phyloP scores from a whole-genome alignment of 495 filamentous ascomycete genomes.

The Lophiotrema nucula region DNA sequence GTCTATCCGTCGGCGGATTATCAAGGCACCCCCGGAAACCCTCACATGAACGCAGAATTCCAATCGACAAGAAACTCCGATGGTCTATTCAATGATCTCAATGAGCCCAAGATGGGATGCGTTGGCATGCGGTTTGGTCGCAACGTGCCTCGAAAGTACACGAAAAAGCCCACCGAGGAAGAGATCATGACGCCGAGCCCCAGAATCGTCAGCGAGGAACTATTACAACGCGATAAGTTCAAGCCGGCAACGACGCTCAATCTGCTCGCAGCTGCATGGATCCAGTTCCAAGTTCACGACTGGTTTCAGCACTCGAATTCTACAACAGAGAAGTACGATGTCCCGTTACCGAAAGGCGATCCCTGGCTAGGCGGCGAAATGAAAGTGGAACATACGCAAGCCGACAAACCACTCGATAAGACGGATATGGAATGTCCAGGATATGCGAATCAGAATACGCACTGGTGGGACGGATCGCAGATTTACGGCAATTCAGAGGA shows the following conservation, averaged over 20 bases:
- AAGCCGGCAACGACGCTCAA: conserved; percentile 47
- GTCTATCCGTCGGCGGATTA: conserved; percentile 36
- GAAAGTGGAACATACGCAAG: conserved; percentile 37
- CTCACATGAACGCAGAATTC: conserved; percentile 37
- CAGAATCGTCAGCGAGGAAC: conserved; percentile 40
- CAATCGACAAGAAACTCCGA: conserved; percentile 43
- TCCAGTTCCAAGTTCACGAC: conserved; percentile 50
- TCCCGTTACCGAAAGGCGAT: conserved; percentile 39
- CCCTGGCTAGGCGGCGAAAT: conserved; percentile 37
- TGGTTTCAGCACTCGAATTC: conserved; percentile 42
- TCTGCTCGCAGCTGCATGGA: conserved; percentile 49
- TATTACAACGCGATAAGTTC: conserved; percentile 43
- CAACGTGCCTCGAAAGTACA: conserved; percentile 41
- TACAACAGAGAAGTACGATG: conserved; percentile 29
- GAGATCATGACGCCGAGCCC: conserved; percentile 47
- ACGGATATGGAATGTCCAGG: conserved; percentile 41
- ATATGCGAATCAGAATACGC: conserved; percentile 45
- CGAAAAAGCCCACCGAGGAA: conserved; percentile 39
- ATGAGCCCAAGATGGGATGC: conserved; percentile 46
- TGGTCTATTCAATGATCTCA: conserved; percentile 45
- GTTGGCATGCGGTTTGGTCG: conserved; percentile 46
- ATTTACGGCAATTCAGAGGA: conserved; percentile 47
- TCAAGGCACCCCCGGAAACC: conserved; percentile 35
- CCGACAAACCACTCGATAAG: conserved; percentile 35
- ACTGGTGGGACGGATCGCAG: conserved; percentile 50